phyloP scores from a whole-genome alignment of 139 green algal species.

The Coccomyxa sp. region DNA sequence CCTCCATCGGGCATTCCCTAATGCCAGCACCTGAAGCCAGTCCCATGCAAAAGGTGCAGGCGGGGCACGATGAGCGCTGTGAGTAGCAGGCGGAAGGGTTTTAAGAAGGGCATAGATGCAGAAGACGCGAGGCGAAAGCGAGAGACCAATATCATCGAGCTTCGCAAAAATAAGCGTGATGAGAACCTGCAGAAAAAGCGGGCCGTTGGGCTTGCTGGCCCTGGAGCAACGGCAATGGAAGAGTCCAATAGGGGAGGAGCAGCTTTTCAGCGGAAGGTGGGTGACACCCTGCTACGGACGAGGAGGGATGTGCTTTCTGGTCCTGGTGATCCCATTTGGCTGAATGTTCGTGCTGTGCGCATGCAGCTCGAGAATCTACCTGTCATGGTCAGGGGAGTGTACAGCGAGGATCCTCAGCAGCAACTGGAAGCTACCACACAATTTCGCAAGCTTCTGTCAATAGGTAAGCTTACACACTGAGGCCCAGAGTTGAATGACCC shows the following conservation, averaged over 20 bases:
- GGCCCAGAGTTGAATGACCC: not conserved
- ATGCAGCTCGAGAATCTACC: conserved; percentile 90
- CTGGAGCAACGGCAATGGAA: conserved; percentile 15
- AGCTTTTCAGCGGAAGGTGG: conserved; percentile 40
- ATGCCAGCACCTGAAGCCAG: no score
- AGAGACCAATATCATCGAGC: conserved; percentile 95
- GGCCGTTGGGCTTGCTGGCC: conserved; percentile 33
- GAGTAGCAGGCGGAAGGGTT: conserved; percentile 37
- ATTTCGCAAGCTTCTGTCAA: conserved; percentile 98
- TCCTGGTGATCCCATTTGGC: no score
- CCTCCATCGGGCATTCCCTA: no score
- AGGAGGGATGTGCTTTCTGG: no score
- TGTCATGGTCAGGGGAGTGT: conserved; percentile 90
- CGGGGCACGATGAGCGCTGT: not conserved
- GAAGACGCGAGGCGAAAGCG: conserved; percentile 93
- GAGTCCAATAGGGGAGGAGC: conserved; percentile 31
- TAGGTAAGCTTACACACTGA: conserved; percentile 55
- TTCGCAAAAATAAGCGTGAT: conserved; percentile 96
- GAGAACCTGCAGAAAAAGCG: conserved; percentile 98
- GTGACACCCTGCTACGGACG: not conserved
- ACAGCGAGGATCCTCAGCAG: conserved; percentile 64
- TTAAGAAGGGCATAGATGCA: conserved; percentile 88
- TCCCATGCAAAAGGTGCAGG: no score
- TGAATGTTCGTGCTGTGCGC: not conserved
- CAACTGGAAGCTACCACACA: conserved; percentile 95